Conservation (phyloP, 306 rosid species). For the Boehmeria nivea region DNA sequence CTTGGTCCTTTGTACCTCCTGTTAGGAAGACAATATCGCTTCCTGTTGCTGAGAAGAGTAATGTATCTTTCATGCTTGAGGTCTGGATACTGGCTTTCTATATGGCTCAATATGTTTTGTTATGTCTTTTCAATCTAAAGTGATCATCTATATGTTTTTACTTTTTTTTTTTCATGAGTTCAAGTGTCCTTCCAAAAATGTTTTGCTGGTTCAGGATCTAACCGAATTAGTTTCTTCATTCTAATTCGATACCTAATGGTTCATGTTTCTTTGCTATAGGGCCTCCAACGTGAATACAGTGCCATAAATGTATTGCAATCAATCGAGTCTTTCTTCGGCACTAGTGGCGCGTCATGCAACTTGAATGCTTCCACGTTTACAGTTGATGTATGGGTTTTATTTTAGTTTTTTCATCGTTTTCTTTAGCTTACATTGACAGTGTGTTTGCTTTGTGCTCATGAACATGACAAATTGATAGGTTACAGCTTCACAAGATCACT, state of each 20-base stretch:
- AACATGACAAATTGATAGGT: constrained; percentile 32
- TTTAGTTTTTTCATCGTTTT: constrained; percentile 1
- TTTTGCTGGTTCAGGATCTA: background rate
- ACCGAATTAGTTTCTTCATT: constrained; percentile 11
- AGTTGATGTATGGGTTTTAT: constrained; percentile 50
- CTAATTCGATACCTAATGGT: constrained; percentile 15
- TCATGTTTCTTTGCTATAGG: constrained; percentile 36
- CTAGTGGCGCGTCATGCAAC: constrained; percentile 49
- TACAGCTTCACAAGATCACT: constrained; percentile 39
- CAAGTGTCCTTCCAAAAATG: background rate
- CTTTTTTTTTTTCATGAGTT: background rate
- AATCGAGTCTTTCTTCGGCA: constrained; percentile 42
- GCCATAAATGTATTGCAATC: constrained; percentile 71
- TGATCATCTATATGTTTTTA: background rate
- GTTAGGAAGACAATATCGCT: constrained; percentile 35
- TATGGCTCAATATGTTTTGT: background rate
- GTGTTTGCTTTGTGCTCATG: constrained; percentile 15
- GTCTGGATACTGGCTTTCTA: constrained; percentile 8
- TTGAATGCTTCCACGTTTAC: constrained; percentile 66
- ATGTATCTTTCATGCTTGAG: constrained; percentile 65
- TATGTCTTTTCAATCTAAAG: background rate
- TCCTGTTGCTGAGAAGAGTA: constrained; percentile 45
- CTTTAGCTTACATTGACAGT: constrained; percentile 4
- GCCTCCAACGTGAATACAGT: constrained; percentile 52
- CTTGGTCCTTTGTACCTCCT: constrained; percentile 86